A percentile compares a stretch with the other conserved stretches of the same genome.
phyloP scores from a whole-genome alignment of 2,329 filamentous ascomycete species.

The Monascus ruber region DNA sequence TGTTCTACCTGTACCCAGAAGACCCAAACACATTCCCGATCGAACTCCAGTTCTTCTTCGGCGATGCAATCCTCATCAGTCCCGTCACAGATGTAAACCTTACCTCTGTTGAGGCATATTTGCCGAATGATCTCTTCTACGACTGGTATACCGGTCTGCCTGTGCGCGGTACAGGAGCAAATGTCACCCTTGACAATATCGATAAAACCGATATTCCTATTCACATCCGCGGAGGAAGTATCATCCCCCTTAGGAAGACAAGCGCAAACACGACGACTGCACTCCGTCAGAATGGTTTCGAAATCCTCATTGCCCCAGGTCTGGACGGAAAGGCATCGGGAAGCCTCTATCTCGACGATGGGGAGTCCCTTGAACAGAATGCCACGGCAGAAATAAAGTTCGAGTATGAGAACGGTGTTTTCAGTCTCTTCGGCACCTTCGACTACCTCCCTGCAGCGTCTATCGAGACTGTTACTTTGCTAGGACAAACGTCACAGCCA shows the following conservation, averaged over 20 bases:
- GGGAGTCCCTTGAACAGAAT: slow-evolving; percentile 51
- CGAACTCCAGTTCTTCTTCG: slow-evolving; percentile 50
- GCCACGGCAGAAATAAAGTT: slow-evolving; percentile 46
- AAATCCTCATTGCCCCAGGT: slow-evolving; percentile 57
- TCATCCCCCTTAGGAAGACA: slow-evolving; percentile 45
- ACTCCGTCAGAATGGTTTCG: slow-evolving; percentile 53
- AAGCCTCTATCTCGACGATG: slow-evolving; percentile 66
- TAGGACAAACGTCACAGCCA: slow-evolving; percentile 13
- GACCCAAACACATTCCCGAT: slow-evolving; percentile 43
- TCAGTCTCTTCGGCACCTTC: slow-evolving; percentile 19
- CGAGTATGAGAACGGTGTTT: slow-evolving; percentile 41
- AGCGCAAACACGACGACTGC: slow-evolving; percentile 51
- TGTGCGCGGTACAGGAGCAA: slow-evolving; percentile 36
- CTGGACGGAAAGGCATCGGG: slow-evolving; percentile 53
- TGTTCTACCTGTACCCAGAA: slow-evolving; percentile 60
- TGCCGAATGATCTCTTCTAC: slow-evolving; percentile 49
- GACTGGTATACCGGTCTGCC: slow-evolving; percentile 45
- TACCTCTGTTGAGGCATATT: slow-evolving; percentile 44
- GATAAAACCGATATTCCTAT: slow-evolving; percentile 47
- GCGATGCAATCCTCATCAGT: slow-evolving; percentile 44
- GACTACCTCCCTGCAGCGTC: slow-evolving; percentile 14
- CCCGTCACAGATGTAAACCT: slow-evolving; percentile 43
- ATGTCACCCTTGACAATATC: slow-evolving; percentile 35
- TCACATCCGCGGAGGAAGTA: slow-evolving; percentile 50
- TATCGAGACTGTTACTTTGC: slow-evolving; percentile 23